Evolutionary conservation across 805 yeast species (phyloP).

Genomic region (Ogataea polymorpha): DNA sequence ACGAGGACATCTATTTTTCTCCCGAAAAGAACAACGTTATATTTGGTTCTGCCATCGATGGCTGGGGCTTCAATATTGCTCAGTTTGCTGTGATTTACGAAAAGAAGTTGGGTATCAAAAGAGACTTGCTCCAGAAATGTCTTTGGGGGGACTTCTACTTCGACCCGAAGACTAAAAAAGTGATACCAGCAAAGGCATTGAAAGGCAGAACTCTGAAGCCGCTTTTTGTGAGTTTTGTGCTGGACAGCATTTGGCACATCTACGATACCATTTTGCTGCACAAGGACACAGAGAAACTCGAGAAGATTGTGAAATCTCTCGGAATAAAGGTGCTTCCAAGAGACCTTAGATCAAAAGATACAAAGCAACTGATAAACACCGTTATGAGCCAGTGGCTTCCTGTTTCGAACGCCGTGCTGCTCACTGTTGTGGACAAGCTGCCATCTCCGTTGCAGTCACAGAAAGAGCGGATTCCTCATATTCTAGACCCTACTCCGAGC

Average conservation of each 20-base stretch:
- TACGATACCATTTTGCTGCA: conserved; percentile 68
- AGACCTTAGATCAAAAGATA: conserved; percentile 77
- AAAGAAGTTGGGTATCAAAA: conserved; percentile 78
- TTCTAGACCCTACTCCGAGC: conserved; percentile 59
- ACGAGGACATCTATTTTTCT: conserved; percentile 77
- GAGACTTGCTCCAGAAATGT: conserved; percentile 75
- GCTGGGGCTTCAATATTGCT: conserved; percentile 94
- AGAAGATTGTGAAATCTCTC: conserved; percentile 70
- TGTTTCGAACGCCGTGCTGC: conserved; percentile 75
- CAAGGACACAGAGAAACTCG: conserved; percentile 66
- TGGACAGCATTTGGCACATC: conserved; percentile 91
- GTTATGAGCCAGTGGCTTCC: conserved; percentile 95
- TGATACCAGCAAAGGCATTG: conserved; percentile 61
- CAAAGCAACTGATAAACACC: conserved; percentile 54
- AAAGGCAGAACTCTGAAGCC: conserved; percentile 68
- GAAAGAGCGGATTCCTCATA: conserved; percentile 59
- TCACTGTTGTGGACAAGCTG: conserved; percentile 78
- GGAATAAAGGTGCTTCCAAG: conserved; percentile 67
- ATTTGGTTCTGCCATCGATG: conserved; percentile 89
- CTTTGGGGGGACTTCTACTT: conserved; percentile 93
- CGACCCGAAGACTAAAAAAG: conserved; percentile 87
- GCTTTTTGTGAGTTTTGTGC: conserved; percentile 77
- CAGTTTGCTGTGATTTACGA: conserved; percentile 88
- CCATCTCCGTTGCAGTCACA: conserved; percentile 87
- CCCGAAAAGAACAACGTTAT: conserved; percentile 88